These are phyloP conservation scores for Sporothrix euskadiensis DNA, from an alignment of 2,329 filamentous ascomycete species.

Conservation along the genomic window DNA sequence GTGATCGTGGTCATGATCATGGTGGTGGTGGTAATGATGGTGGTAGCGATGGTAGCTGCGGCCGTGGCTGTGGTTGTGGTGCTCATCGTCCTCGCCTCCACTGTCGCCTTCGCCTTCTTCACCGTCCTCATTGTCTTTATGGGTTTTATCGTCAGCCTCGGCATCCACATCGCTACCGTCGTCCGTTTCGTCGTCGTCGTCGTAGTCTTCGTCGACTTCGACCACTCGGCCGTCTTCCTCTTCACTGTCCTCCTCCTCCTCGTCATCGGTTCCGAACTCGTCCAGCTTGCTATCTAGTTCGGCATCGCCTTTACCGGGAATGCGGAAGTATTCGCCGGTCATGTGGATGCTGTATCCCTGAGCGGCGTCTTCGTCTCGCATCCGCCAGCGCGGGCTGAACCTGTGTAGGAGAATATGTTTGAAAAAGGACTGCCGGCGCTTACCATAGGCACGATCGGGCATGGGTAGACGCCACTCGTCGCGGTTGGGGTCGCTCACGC, in stretches of 20 bases:
- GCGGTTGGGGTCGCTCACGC: constrained; percentile 60
- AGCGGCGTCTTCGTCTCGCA: constrained; percentile 43
- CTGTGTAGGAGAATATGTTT: constrained; percentile 61
- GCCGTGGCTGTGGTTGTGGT: constrained; percentile 35
- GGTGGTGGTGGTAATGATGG: constrained; percentile 31
- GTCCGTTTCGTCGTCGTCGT: background rate
- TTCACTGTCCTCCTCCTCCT: constrained; percentile 14
- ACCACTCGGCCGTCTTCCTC: background rate
- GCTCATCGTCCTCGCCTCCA: constrained; percentile 35
- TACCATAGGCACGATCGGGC: constrained; percentile 61
- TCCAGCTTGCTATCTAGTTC: constrained; percentile 37
- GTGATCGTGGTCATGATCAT: constrained; percentile 34
- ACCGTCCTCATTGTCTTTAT: constrained; percentile 43
- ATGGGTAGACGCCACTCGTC: constrained; percentile 60
- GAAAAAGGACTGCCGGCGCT: constrained; percentile 58
- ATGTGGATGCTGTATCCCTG: constrained; percentile 29
- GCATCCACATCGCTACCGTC: constrained; percentile 33
- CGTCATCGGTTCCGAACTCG: constrained; percentile 3
- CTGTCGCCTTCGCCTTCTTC: constrained; percentile 31
- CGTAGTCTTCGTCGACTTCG: constrained; percentile 18
- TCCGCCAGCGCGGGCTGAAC: constrained; percentile 50
- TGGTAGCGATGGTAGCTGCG: constrained; percentile 32
- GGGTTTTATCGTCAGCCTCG: constrained; percentile 40
- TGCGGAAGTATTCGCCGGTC: constrained; percentile 42
- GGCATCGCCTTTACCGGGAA: constrained; percentile 37